Evolutionary conservation across 2,329 filamentous ascomycete species (phyloP), one percentile per base, ranked within the genome.

Genomic region (Chaetomium strumarium): DNA sequence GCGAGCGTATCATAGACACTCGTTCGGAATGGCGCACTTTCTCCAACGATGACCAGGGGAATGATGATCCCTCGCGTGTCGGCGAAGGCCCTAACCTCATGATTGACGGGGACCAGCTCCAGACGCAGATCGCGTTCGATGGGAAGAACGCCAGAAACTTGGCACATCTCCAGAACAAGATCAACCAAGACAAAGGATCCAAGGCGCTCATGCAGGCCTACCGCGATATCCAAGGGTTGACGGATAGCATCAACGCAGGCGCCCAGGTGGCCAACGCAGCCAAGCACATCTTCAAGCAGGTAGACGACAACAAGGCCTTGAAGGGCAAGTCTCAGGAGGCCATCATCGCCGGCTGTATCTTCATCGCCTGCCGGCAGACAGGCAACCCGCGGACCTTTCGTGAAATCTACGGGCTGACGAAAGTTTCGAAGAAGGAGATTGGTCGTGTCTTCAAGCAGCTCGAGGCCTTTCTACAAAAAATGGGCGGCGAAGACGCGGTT

Each of bases 21-120:
- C 87, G 95, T 57, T 96, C 90, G 44, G 93, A 99, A 74, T 99
- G 93, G 93, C 89, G 93, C 67, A 99, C 93, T 1, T 99, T 99
- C 73, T 90, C 91, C 67, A 97, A 97, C 68, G 93, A 99, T 66
- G 95, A 99, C 68, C 90, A 96, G 69, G 90, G 89, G 65, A 91
- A 88, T 65, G 95, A 97, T 63, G 93, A 99, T 62, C 93, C 95
- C 5, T 96, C 90, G 54, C 93, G 93, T 90, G 92, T 99, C 60
- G 93, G 93, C 75, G 93, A 97, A 63, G 88, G 87, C 6, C 85
- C 86, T 55, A 96, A 97, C 66, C 86, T 89, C 49, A 83, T 99
- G 40, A 79, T 96, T 53, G 90, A 95, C 64, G 91, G 90, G 52
- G 86, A 90, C 59, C 90, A 96, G 72, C 83, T 96, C 42, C 84